These are phyloP conservation scores for Elsinoe ampelina DNA, from an alignment of 2,329 filamentous ascomycete species.

Conservation along the genomic window DNA sequence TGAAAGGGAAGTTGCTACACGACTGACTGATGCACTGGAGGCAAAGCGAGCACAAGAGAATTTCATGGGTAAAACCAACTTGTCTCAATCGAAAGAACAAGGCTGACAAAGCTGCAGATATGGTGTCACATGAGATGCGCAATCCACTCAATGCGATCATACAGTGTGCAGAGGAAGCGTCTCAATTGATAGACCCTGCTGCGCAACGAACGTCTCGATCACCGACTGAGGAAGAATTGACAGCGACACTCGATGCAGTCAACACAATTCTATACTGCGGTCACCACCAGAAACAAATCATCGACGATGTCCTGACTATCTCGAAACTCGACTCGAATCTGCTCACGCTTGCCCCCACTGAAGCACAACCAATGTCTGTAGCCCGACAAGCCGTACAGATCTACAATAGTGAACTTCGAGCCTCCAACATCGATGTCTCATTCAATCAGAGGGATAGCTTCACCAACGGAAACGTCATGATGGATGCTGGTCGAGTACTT, in stretches of 20 bases:
- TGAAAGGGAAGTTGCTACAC: constrained; percentile 17
- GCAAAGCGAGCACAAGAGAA: constrained; percentile 25
- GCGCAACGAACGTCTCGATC: neutral
- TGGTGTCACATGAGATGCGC: constrained; percentile 14
- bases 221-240: neutral
- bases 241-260: constrained; percentile 9
- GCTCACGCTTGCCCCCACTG: constrained; percentile 23
- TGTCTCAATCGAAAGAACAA: neutral
- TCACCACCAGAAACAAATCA: constrained; percentile 26
- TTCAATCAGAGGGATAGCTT: constrained; percentile 7
- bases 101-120: constrained; percentile 4
- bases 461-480: constrained; percentile 18
- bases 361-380: constrained; percentile 16
- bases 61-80: constrained; percentile 1
- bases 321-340: constrained; percentile 38
- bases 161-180: constrained; percentile 10
- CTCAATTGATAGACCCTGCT: neutral
- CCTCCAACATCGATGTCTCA: constrained; percentile 21
- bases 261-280: constrained; percentile 15
- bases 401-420: constrained; percentile 25
- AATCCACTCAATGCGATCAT: constrained; percentile 13
- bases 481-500: constrained; percentile 21
- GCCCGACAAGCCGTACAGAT: constrained; percentile 25
- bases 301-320: constrained; percentile 39
- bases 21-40: constrained; percentile 29